Evolutionary conservation across 2,329 filamentous ascomycete species (phyloP), one percentile per base, ranked within the genome.

Genomic region (Arthrobotrys sinensis): DNA sequence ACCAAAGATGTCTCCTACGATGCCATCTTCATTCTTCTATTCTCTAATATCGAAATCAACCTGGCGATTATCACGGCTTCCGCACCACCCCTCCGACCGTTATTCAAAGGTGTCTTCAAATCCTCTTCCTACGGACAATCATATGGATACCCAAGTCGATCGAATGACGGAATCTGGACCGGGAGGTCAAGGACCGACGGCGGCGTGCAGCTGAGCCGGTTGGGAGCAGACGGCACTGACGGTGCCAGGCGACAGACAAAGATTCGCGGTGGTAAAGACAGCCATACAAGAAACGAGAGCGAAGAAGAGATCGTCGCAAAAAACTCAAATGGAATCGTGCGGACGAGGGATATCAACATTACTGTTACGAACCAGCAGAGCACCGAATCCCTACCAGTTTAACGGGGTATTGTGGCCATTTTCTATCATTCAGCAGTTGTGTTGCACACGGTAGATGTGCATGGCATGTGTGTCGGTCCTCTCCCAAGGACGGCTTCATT

Each of bases 21-120:
- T 32, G 80, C 68, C 6, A 79, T 79, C 11, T 81, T 79, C 24
- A 81, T 82, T 50, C 75, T 82, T 11, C 46, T 81, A 1, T 82
- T 80, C 79, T 81, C 80, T 4, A 80, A 81, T 46, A 69, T 85
- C 63, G 85, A 86, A 81, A 84, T 84, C 14, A 86, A 86, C 80
- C 82, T 85, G 6, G 85, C 84, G n/a, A 82, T 86, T 36, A 84
- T 86, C 71, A 85, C 85, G 12, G 85, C 85, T 21, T 86, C 84
- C 7, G 85, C 84, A 0, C 85, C 85, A 2, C 83, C 85, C 0
- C 80, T 86, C 12, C 81, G 84, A 32, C 84, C 85, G 8, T 81
- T 86, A n/a, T 80, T 85, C 53, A 80, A 72, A 19, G 65, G 40
- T n/a, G 36, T 80, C 45, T 60, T 80, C 45, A 79, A 80, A n/a